A percentile compares a stretch with the other conserved stretches of the same genome.
These are phyloP conservation scores for Prunus mume DNA, from an alignment of 306 rosid species.

Conservation along the genomic window DNA sequence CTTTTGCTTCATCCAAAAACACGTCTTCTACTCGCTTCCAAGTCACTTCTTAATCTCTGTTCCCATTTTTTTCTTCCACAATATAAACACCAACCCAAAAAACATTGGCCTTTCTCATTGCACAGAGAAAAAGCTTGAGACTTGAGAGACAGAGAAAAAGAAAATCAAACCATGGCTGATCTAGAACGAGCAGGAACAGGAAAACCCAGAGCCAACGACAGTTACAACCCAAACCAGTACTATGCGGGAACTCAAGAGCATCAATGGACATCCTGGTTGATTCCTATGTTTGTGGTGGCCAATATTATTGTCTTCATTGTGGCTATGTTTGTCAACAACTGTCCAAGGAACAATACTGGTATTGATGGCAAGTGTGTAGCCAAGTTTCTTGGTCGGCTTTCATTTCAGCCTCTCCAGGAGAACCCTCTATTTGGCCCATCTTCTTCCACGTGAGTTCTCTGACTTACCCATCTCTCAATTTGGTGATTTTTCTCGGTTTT, in stretches of 20 bases:
- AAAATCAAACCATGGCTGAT: constrained; percentile 35
- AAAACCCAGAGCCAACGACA: constrained; percentile 19
- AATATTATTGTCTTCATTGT: constrained; percentile 38
- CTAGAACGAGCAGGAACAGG: constrained; percentile 43
- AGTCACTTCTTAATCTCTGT: constrained; percentile 28
- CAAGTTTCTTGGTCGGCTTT: constrained; percentile 39
- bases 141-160: background rate
- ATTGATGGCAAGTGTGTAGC: constrained; percentile 33
- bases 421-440: constrained; percentile 57
- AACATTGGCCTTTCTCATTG: background rate
- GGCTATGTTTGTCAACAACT: constrained; percentile 40
- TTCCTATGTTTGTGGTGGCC: constrained; percentile 49
- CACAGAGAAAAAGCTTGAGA: background rate
- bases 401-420: constrained; percentile 46
- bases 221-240: constrained; percentile 23
- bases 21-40: constrained; percentile 25
- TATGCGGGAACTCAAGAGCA: constrained; percentile 34
- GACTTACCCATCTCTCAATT: background rate
- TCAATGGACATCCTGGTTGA: constrained; percentile 51
- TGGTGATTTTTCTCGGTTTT: background rate
- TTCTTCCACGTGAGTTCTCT: constrained; percentile 34
- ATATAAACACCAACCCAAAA: background rate
- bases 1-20: background rate
- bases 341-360: constrained; percentile 34
- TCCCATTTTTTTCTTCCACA: background rate